Percentiles rank a stretch among this genome's conserved stretches.
Evolutionary conservation across 1,284 basidiomycete species (phyloP).

Genomic region (Boletus smithii): DNA sequence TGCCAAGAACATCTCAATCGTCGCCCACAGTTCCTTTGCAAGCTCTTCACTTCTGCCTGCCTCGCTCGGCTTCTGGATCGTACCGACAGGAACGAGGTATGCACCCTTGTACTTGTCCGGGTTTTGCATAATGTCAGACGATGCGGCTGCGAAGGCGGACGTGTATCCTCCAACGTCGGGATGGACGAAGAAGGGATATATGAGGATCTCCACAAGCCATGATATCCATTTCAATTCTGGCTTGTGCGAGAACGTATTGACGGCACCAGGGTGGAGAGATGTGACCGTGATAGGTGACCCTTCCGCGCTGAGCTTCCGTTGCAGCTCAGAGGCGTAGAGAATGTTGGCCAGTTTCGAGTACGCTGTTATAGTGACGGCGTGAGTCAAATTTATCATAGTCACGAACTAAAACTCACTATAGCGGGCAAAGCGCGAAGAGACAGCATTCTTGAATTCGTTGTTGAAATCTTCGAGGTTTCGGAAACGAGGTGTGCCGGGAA

Average conservation of each 20-base stretch:
- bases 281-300: conserved; percentile 34
- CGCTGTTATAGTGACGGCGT: conserved; percentile 26
- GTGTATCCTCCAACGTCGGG: conserved; percentile 43
- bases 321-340: conserved; percentile 40
- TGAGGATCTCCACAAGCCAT: conserved; percentile 26
- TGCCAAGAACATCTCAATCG: conserved; percentile 35
- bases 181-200: conserved; percentile 35
- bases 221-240: conserved; percentile 20
- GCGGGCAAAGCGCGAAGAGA: conserved; percentile 29
- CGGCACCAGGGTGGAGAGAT: conserved; percentile 38
- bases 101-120: conserved; percentile 42
- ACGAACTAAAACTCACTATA: conserved; percentile 35
- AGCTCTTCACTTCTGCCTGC: conserved; percentile 33
- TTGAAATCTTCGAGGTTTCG: conserved; percentile 42
- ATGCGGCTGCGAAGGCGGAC: conserved; percentile 47
- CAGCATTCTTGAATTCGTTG: conserved; percentile 30
- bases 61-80: conserved; percentile 27
- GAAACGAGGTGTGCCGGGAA: conserved; percentile 31
- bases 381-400: not conserved
- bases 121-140: conserved; percentile 37
- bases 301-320: conserved; percentile 33
- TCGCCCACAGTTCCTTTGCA: conserved; percentile 44
- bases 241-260: conserved; percentile 40
- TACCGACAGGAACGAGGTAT: conserved; percentile 42
- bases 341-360: conserved; percentile 42